Evolutionary conservation across 441 rosid species (phyloP), one percentile per base, ranked within the genome.

Genomic region (Brassica hybrid): DNA sequence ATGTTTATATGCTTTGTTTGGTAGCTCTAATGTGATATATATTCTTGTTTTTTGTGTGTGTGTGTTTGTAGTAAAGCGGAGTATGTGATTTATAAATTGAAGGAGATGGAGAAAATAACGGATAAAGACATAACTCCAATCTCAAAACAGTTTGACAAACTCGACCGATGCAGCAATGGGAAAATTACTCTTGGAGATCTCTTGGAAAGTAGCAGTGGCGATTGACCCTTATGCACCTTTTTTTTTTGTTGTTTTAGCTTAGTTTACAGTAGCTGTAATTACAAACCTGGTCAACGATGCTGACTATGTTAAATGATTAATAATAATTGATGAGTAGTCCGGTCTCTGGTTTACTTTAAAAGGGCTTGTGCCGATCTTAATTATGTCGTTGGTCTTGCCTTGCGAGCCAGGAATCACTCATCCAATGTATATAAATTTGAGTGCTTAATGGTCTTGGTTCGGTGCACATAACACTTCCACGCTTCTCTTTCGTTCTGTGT

Each of bases 141-240:
- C 36, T 89, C 92, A 21, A 71, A 80, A 61, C 89, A 86, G 74
- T 93, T 95, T 73, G 99, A 93, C 61, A 83, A 86, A 84, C 83
- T 95, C 32, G 97, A 93, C 82, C 43, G 89, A 0, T 92, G 94
- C 76, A 91, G 89, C 82, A 89, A 86, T 25, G 97, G 99, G 73
- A 95, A 91, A 83, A 91, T 93, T 73, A 89, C 96, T 45, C 97
- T 95, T 32, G 85, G 85, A 8, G 98, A 91, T 86, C 99, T 95
- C 62, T 84, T 88, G 88, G 90, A 85, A 52, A 69, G 45, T 69
- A 67, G 79, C 70, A 69, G 62, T 73, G 78, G 54, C 61, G 59
- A 30, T 54, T 74, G 45, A 79, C 56, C 74, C n/a, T 69, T 57
- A 6, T 67, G 77, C 69, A 67, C 52, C 69, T 3, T 34, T 58